phyloP scores from a whole-genome alignment of 1,139 yeast species.

The Scheffersomyces quercinus region DNA sequence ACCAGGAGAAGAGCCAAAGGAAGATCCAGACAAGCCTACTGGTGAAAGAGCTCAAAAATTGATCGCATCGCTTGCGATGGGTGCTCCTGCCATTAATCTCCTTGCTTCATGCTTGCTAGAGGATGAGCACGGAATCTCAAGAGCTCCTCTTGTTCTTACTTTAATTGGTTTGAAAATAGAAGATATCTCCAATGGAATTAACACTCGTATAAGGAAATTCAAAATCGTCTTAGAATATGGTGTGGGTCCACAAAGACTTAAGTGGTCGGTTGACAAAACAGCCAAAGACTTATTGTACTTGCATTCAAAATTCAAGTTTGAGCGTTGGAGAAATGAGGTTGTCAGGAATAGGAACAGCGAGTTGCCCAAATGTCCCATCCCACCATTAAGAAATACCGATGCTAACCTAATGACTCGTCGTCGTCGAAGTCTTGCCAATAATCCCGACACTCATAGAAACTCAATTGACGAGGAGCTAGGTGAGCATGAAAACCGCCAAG shows the following conservation, averaged over 20 bases:
- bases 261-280: constrained; percentile 78
- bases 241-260: constrained; percentile 72
- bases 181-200: constrained; percentile 45
- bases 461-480: not conserved
- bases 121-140: constrained; percentile 74
- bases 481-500: no score
- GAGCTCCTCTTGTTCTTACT: constrained; percentile 80
- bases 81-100: constrained; percentile 78
- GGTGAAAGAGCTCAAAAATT: constrained; percentile 62
- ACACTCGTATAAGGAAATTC: constrained; percentile 55
- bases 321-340: constrained; percentile 37
- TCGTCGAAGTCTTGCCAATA: not conserved
- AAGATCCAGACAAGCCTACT: constrained; percentile 30
- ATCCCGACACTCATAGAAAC: not conserved
- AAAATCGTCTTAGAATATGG: constrained; percentile 84
- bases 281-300: constrained; percentile 69
- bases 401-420: constrained; percentile 10
- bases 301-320: constrained; percentile 66
- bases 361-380: constrained; percentile 45
- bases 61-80: constrained; percentile 64
- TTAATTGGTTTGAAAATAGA: constrained; percentile 67
- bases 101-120: constrained; percentile 73
- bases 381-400: constrained; percentile 16
- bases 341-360: constrained; percentile 31
- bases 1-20: constrained; percentile 17